Percentiles rank a stretch among this genome's conserved stretches.
phyloP scores from a whole-genome alignment of 2,329 filamentous ascomycete species.

The Diaporthe helianthi region DNA sequence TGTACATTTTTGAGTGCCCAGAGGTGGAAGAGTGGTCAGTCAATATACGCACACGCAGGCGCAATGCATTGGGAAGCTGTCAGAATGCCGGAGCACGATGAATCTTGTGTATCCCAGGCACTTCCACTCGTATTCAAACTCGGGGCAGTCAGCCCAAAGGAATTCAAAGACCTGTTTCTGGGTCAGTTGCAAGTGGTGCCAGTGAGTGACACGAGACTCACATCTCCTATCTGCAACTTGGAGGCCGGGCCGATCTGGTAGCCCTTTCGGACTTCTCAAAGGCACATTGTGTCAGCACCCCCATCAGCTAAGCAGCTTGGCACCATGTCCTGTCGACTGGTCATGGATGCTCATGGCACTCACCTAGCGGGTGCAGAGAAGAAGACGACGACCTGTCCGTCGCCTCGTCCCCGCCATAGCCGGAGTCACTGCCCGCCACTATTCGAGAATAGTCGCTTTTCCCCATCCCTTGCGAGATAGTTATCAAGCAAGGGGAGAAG shows the following conservation, averaged over 20 bases:
- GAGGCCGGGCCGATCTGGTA: constrained; percentile 46
- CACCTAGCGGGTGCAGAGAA: constrained; percentile 44
- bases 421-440: constrained; percentile 45
- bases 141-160: constrained; percentile 46
- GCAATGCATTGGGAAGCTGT: constrained; percentile 46
- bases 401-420: constrained; percentile 44
- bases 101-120: constrained; percentile 47
- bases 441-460: constrained; percentile 44
- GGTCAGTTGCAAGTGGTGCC: constrained; percentile 21
- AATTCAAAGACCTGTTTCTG: constrained; percentile 45
- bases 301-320: constrained; percentile 6
- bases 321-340: too few species aligned
- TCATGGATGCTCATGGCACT: too few species aligned
- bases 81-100: constrained; percentile 47
- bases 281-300: constrained; percentile 28
- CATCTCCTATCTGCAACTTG: constrained; percentile 46
- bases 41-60: constrained; percentile 45
- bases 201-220: constrained; percentile 37
- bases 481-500: constrained; percentile 35
- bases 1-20: background rate
- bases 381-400: constrained; percentile 42
- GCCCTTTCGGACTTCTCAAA: constrained; percentile 43
- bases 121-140: constrained; percentile 49
- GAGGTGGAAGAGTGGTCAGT: too few species aligned
- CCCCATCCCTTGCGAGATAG: constrained; percentile 46